phyloP scores from a whole-genome alignment of 306 rosid species.

The Senna siamea region DNA sequence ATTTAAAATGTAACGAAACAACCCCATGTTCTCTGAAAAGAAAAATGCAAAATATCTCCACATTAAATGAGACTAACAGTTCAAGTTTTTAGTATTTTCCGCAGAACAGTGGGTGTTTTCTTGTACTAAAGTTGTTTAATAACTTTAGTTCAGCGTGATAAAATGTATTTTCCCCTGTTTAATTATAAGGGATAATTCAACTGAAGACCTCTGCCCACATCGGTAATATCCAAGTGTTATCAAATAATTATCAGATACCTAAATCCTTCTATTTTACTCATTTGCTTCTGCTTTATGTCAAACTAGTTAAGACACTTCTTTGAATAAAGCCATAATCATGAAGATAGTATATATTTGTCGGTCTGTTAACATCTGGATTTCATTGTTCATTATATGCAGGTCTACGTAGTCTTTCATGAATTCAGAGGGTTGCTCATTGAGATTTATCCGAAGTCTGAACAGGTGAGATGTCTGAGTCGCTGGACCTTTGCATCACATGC shows the following conservation, averaged over 20 bases:
- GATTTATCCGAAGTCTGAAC: slow-evolving; percentile 27
- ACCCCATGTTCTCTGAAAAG: too few species aligned
- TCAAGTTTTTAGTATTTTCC: not conserved
- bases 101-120: not conserved
- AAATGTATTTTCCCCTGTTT: not conserved
- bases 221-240: slow-evolving; percentile 22
- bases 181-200: not conserved
- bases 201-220: not conserved
- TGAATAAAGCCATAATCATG: slow-evolving; percentile 1
- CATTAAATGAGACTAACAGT: not conserved
- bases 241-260: not conserved
- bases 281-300: slow-evolving; percentile 35
- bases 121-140: not conserved
- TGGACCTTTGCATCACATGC: not conserved
- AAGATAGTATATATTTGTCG: slow-evolving; percentile 16
- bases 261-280: slow-evolving; percentile 18
- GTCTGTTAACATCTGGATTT: slow-evolving; percentile 27
- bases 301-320: slow-evolving; percentile 11
- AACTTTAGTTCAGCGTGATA: not conserved
- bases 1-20: not conserved
- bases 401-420: slow-evolving; percentile 16
- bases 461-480: slow-evolving; percentile 20
- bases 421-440: slow-evolving; percentile 31
- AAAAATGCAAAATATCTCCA: too few species aligned
- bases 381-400: slow-evolving; percentile 35